A percentile compares a stretch with the other conserved stretches of the same genome.
These are phyloP conservation scores for Flammula alnicola DNA, from an alignment of 1,284 basidiomycete genomes.

Conservation along the genomic window DNA sequence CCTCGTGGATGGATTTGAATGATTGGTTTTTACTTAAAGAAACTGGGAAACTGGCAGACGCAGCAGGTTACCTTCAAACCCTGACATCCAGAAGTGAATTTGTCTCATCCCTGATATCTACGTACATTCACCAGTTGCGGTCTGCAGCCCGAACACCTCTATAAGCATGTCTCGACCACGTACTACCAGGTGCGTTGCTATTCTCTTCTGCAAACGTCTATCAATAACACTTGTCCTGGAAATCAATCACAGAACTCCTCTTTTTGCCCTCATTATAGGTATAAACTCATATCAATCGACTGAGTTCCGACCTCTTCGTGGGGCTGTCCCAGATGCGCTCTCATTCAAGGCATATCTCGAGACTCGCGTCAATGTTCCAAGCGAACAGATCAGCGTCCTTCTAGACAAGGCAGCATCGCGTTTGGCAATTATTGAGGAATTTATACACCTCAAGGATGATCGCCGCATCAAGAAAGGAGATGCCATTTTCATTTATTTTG, in stretches of 20 bases:
- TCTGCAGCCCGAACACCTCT: too few relatives aligned
- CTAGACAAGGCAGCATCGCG: slow-evolving; percentile 1
- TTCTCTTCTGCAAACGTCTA: too few relatives aligned
- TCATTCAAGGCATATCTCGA: slow-evolving; percentile 1
- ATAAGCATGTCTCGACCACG: too few relatives aligned
- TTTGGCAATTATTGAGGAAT: background rate
- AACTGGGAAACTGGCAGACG: too few relatives aligned
- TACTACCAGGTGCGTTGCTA: too few relatives aligned
- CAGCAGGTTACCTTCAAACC: too few relatives aligned
- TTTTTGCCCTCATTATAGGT: slow-evolving; percentile 9
- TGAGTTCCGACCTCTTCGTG: background rate
- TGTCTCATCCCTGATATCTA: too few relatives aligned
- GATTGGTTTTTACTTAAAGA: too few relatives aligned
- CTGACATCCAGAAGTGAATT: too few relatives aligned
- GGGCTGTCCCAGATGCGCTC: slow-evolving; percentile 1
- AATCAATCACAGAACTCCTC: background rate
- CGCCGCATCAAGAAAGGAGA: slow-evolving; percentile 1
- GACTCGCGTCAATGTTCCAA: background rate
- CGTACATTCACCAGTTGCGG: too few relatives aligned
- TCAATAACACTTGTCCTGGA: too few relatives aligned
- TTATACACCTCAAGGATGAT: background rate
- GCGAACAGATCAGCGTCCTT: background rate
- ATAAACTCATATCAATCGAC: slow-evolving; percentile 1
- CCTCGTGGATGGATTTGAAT: too few relatives aligned
- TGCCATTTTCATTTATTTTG: slow-evolving; percentile 8